Evolutionary conservation across 2,329 filamentous ascomycete species (phyloP).

Genomic region (Trichoderma polysporum): DNA sequence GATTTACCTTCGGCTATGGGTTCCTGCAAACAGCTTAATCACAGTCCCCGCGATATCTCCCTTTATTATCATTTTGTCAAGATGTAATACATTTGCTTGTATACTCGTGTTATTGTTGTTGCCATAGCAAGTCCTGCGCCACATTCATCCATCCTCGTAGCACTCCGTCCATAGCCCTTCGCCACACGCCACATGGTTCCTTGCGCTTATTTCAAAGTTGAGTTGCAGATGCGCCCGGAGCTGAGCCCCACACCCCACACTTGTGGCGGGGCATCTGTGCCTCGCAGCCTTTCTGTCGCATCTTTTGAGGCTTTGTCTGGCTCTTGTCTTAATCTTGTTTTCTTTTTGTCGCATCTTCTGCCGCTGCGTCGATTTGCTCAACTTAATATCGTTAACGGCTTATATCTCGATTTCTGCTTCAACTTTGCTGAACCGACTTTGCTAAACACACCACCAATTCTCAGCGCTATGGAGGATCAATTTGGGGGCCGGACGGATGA

Average conservation of each 20-base stretch:
- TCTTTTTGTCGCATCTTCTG: not conserved
- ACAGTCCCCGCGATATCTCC: too few relatives aligned
- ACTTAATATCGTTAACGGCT: not conserved
- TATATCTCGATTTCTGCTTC: not conserved
- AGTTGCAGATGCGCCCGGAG: slow-evolving; percentile 14
- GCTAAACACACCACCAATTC: not conserved
- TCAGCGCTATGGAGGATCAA: slow-evolving; percentile 56
- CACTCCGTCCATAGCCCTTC: too few relatives aligned
- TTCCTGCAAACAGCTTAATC: too few relatives aligned
- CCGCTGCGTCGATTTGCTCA: too few relatives aligned
- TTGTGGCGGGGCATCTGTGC: slow-evolving; percentile 14
- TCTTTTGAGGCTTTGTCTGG: not conserved
- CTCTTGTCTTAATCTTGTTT: not conserved
- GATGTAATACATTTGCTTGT: too few relatives aligned
- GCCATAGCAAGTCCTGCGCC: not conserved
- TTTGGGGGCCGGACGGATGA: slow-evolving; percentile 62
- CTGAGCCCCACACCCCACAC: slow-evolving; percentile 20
- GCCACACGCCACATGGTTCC: slow-evolving; percentile 14
- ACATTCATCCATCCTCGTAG: too few relatives aligned
- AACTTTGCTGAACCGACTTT: not conserved
- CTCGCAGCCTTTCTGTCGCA: slow-evolving; percentile 7
- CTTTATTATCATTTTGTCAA: too few relatives aligned
- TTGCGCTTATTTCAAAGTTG: not conserved
- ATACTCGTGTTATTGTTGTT: too few relatives aligned
- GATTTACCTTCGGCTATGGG: too few relatives aligned